Conservation (phyloP, 1,284 basidiomycete genomes). For the Apiotrichum domesticum region DNA sequence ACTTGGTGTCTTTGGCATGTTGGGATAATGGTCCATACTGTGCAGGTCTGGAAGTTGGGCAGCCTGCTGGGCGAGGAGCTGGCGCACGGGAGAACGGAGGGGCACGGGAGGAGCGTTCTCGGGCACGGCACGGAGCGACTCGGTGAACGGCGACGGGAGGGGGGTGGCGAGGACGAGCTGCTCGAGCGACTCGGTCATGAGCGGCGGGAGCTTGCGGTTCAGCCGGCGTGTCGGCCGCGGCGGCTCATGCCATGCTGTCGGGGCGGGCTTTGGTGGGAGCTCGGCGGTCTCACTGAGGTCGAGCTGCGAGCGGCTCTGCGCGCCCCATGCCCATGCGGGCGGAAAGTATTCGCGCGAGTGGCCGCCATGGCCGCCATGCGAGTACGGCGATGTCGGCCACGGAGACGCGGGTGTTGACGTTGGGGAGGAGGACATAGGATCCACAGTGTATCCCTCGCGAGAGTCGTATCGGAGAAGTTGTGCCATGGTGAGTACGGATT, state of each 20-base stretch:
- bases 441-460: too few species aligned
- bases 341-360: neutral
- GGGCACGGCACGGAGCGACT: neutral
- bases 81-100: neutral
- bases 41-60: neutral
- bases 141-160: neutral
- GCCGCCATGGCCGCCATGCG: neutral
- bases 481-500: too few species aligned
- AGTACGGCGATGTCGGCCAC: neutral
- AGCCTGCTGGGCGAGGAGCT: neutral
- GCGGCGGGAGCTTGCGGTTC: conserved; percentile 29
- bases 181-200: conserved; percentile 31
- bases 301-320: neutral
- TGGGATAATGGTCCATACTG: neutral
- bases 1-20: neutral
- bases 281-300: neutral
- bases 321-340: neutral
- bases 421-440: too few species aligned
- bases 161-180: conserved; percentile 12
- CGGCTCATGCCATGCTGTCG: neutral
- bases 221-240: conserved; percentile 4
- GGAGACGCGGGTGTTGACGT: too few species aligned
- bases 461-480: too few species aligned
- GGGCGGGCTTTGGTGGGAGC: too few species aligned
- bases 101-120: neutral